Evolutionary conservation across 148 eudicot genomes (phyloP), one percentile per base, ranked within the genome.

Genomic region (Fallopia convolvulus): DNA sequence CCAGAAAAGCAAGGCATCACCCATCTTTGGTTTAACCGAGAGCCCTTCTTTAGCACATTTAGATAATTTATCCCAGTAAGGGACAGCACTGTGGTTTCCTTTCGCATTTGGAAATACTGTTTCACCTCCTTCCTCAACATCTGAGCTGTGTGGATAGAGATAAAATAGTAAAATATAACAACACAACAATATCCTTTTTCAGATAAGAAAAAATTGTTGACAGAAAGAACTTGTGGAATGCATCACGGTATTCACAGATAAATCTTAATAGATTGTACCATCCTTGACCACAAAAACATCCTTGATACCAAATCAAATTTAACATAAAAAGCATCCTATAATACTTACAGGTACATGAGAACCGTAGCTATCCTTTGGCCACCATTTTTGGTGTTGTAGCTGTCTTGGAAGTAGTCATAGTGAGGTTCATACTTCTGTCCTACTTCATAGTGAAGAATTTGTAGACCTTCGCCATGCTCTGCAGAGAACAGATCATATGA

Each of bases 401-500:
- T 91, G 21, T 94, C 96, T 26, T 47, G 75, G 83, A 94, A 94
- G 83, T 94, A 94, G 84, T 94, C 99, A 81, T 70, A 90, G 82
- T 94, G 99, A 75, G 96, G 90, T 77, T 92, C 96, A 46, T 92
- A 94, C 79, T 92, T 94, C 74, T 94, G 99, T 49, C 99, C 99
- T 26, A 83, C 91, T 84, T 94, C 93, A 74, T 94, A 94, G 82
- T 90, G 99, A 74, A 94, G 99, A 85, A 94, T 63, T 78, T 92
- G 99, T 79, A 92, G 92, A 50, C 99, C 99, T 88, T 94, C 99
- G 3, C 99, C 99, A 74, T 94, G 92, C 76, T 94, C 97, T 94
- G 83, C 40, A 70, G 73, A 79, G 46, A 61, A 77, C 18, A 72
- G 47, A 21, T 66, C 10, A 39, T 17, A 68, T 65, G 7, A 12